Evolutionary conservation across 1,284 basidiomycete genomes (phyloP), one percentile per base, ranked within the genome.

Genomic region (Anthracocystis setariae): DNA sequence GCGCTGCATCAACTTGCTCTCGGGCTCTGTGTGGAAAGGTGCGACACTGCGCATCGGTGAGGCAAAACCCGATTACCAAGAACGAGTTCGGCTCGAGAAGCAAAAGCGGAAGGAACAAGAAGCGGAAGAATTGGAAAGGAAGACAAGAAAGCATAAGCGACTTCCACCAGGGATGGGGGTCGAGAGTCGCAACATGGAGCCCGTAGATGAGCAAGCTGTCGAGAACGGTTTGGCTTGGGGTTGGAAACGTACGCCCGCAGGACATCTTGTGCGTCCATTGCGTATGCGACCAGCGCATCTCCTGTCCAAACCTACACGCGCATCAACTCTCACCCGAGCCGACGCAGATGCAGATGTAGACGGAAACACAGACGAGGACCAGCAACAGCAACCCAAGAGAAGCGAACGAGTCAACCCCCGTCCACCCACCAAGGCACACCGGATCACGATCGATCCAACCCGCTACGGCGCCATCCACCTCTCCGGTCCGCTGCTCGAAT

Each of bases 11-110:
- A 77, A 75, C 32, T 45, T 73, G 8, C 53, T 82, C 3, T 75
- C 68, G 18, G 77, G 77, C 17, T 74, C 78, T 17, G 69, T 76
- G 18, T 82, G 80, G 80, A 81, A 80, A 29, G 78, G 77, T 3
- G 60, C 73, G 9, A 80, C 72, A 24, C 54, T 82, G 1, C 70
- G 79, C 15, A 68, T 81, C 12, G 79, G 74, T 13, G 66, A 76
- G 32, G 80, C 80, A 4, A 75, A 69, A 29, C 76, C 76, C 3
- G 62, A 74, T 29, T 73, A 46, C 42, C 48, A 60, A 12, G 59
- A 68, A 46, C 66, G 70, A 8, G 52, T 57, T 44, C 35, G 46
- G 25, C 44, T 57, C 7, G 71, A 76, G 25, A 49, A 58, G 40
- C 44, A 60, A 12, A 47, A 67, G 24, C 47, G 51, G 20, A 40